Base-by-base conservation (phyloP, 257 asterid species). In the Phtheirospermum japonicum region DNA sequence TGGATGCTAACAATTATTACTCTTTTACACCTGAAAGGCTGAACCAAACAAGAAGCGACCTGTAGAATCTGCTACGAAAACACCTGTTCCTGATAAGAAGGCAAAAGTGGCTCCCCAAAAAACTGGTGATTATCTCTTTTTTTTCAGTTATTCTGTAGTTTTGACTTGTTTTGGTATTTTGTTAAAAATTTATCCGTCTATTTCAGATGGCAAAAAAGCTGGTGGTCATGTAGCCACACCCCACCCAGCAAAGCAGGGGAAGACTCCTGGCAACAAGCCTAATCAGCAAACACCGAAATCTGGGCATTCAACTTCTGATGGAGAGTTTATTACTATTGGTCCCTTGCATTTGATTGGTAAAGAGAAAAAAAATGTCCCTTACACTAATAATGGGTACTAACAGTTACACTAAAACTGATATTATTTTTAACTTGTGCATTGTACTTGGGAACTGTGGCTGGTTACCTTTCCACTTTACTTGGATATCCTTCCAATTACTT, bases 151-250 rank as follows among this genome's bases (percentile, higher is more conserved):
- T 40, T 40, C 14, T 54, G 20, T 3, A 16, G 11, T 40, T 4
- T 26, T 0, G 30, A 14, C 19, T 45, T 14, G 18, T 14, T 45
- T 45, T 7, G n/a, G 12, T 4, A 17, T 3, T 30, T 4, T 10
- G 26, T 4, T 28, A 20, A 51, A 51, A 20, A 42, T 18, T 0
- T 26, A 1, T 45, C 6, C 63, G 26, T 64, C 19, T 61, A 42
- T 61, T n/a, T n/a, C n/a, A 88, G 98, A 89, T 77, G 88, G 86
- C 49, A 92, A 88, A 73, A 88, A 92, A 56, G 85, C 72, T 9
- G 46, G 73, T 65, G 86, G 14, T 31, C 98, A 88, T 64, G 95
- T 84, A 20, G 98, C 86, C n/a, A 92, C 99, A 2, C 98, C 97
- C 59, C 80, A 91, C 55, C 98, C 98, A 0, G 66, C 96, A 16